A percentile compares a stretch with the other conserved stretches of the same genome.
These are phyloP conservation scores for Sarcodon sp. DNA, from an alignment of 768 basidiomycete species.

Conservation along the genomic window DNA sequence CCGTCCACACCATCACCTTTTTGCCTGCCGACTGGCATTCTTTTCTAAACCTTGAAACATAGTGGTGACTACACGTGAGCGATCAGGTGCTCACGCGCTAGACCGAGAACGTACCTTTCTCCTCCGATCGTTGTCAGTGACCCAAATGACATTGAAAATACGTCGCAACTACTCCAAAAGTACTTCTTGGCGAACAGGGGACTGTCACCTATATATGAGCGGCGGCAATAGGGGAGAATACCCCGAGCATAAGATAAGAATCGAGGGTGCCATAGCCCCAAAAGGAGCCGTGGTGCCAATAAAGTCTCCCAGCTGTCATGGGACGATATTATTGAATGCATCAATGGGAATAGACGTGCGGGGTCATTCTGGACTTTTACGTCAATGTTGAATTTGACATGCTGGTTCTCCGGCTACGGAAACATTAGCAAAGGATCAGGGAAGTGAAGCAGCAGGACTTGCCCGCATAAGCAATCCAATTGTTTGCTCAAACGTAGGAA, in stretches of 20 bases:
- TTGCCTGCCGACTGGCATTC: conserved; percentile 76
- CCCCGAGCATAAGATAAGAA: conserved; percentile 67
- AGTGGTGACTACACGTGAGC: neutral
- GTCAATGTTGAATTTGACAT: conserved; percentile 74
- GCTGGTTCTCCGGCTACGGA: conserved; percentile 53
- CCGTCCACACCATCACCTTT: conserved; percentile 88
- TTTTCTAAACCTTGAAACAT: conserved; percentile 45
- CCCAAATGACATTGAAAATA: conserved; percentile 73
- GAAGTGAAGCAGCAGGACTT: conserved; percentile 7
- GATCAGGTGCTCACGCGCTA: neutral
- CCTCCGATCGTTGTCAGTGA: conserved; percentile 61
- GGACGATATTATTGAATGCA: conserved; percentile 49
- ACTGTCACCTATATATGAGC: conserved; percentile 73
- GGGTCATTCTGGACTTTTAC: conserved; percentile 90
- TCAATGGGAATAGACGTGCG: conserved; percentile 60
- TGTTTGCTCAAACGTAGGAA: conserved; percentile 84
- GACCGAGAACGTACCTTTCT: conserved; percentile 25
- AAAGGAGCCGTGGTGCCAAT: conserved; percentile 67
- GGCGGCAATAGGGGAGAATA: conserved; percentile 65
- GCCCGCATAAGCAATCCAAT: conserved; percentile 68
- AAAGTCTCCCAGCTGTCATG: conserved; percentile 58
- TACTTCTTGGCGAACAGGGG: conserved; percentile 62
- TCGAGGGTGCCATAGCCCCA: conserved; percentile 84
- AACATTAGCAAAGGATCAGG: conserved; percentile 3
- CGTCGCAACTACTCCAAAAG: conserved; percentile 79